Evolutionary conservation across 1,284 basidiomycete genomes (phyloP), one percentile per base, ranked within the genome.

Genomic region (Sporisorium iseilematis-ciliati): DNA sequence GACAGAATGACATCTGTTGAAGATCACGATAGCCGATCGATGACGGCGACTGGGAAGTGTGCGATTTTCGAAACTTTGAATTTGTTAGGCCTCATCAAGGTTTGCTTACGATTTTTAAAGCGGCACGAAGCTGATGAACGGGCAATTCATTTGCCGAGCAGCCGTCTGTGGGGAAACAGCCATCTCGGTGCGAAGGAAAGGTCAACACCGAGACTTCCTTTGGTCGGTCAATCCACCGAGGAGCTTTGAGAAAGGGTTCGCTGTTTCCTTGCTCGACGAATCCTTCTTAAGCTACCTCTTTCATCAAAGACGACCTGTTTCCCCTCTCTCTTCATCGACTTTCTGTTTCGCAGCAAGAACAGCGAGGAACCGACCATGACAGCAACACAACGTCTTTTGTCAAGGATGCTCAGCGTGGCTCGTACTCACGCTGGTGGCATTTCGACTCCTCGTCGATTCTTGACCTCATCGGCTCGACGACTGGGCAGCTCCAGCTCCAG

Each of bases 381-480:
- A 14, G 21, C 48, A 18, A 25, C 64, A 56, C 29, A 42, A 29
- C 52, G 64, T 10, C 21, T 61, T 42, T 56, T 58, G 3, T 20
- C 41, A 18, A 48, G 58, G 12, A 49, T 45, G 1, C 12, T 52
- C 8, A 41, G 33, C 7, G 54, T 33, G 31, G 49, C 58, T 40
- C 57, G 65, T 11, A 20, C 14, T 20, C 46, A 50, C n/a, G 18
- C 43, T 7, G 25, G 20, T 16, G 14, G 46, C n/a, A 10, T 33
- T 21, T 16, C 61, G 21, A 20, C 48, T 2, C 18, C 57, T 12
- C 40, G 46, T 21, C 57, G 48, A 25, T 38, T 54, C 31, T 20
- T 56, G 45, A 23, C 51, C 7, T 43, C 64, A 7, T 65, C 64
- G 3, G 41, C 64, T 46, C 46, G 41, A 21, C 52, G 57, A 50